A percentile compares a stretch with the other conserved stretches of the same genome.
phyloP scores from a whole-genome alignment of 1,139 yeast genomes.

The Nakaseomyces delphensis region DNA sequence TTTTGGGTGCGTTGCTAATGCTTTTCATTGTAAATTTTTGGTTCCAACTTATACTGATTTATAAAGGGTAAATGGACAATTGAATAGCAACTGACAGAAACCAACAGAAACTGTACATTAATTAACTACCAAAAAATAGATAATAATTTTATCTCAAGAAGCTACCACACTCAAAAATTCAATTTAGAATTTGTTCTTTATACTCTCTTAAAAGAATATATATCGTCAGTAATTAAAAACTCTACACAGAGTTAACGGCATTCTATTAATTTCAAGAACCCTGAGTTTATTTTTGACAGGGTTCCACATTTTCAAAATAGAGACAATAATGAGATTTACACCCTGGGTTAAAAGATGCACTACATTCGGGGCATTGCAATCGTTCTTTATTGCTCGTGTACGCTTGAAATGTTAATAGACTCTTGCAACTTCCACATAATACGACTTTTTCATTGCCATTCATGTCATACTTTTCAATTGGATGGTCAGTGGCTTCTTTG shows the following conservation, averaged over 20 bases:
- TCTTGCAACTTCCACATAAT: conserved; percentile 27
- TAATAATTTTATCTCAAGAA: no score
- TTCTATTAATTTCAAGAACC: no score
- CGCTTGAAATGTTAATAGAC: conserved; percentile 22
- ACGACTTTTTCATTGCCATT: conserved; percentile 15
- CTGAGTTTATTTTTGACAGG: not conserved
- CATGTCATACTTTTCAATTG: conserved; percentile 14
- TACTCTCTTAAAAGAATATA: no score
- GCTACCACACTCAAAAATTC: no score
- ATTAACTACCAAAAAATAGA: no score
- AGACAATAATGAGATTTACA: conserved; percentile 27
- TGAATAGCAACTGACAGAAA: no score
- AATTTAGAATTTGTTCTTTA: no score
- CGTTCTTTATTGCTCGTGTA: conserved; percentile 11
- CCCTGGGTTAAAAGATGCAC: conserved; percentile 25
- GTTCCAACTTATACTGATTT: no score
- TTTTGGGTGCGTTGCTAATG: not conserved
- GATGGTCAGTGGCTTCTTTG: conserved; percentile 16
- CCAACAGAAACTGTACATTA: no score
- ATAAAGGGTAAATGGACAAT: no score
- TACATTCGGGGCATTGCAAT: conserved; percentile 21
- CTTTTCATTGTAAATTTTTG: no score
- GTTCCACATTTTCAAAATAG: conserved; percentile 18
- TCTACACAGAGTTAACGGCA: not conserved
- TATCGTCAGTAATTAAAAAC: not conserved